Base-by-base conservation (phyloP, 2,329 filamentous ascomycete species). In the Blastomyces parvus region DNA sequence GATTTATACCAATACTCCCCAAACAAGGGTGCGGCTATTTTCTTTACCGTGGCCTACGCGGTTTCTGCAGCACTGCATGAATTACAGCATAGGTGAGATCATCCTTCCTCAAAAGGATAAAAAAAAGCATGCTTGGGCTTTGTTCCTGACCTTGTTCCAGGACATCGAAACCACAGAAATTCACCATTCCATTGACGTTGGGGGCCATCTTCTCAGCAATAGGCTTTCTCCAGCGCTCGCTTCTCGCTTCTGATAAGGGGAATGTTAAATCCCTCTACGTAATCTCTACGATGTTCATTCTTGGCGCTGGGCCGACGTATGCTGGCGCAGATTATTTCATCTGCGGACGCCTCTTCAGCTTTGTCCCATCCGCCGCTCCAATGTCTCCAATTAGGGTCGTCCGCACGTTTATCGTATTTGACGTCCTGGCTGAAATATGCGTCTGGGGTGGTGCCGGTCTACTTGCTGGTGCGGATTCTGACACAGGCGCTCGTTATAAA, bases 271-370 rank as follows among this genome's bases (percentile, higher is more conserved):
- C 57, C 11, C 17, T 61, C 9, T 65, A 46, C 33, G 30, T 36
- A 17, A 13, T 61, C 7, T 65, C 63, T 1, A 40, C 61, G 2
- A 63, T 65, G 63, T 63, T 65, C 61, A 65, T 56, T n/a, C 61
- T 65, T 11, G 63, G 63, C 3, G 63, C 63, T 14, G 63, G 56
- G 8, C 63, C 63, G 13, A 65, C 63, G 14, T 65, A 65, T 42
- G 63, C 63, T n/a, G 63, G 61, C 17, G 63, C 61, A 56, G 63
- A 65, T 52, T 65, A 65, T 42, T 63, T 65, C 42, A 62, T 63
- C 30, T 65, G 63, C 14, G 63, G 63, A 1, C 61, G 63, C 1
- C 27, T 65, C 9, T 65, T 65, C 22, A 65, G 63, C 40, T 65
- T 60, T 52, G 50, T 65, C 46, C 56, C 60, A 30, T 60, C 33